Evolutionary conservation across 768 basidiomycete genomes (phyloP).

Genomic region (Boletus rubropictus): DNA sequence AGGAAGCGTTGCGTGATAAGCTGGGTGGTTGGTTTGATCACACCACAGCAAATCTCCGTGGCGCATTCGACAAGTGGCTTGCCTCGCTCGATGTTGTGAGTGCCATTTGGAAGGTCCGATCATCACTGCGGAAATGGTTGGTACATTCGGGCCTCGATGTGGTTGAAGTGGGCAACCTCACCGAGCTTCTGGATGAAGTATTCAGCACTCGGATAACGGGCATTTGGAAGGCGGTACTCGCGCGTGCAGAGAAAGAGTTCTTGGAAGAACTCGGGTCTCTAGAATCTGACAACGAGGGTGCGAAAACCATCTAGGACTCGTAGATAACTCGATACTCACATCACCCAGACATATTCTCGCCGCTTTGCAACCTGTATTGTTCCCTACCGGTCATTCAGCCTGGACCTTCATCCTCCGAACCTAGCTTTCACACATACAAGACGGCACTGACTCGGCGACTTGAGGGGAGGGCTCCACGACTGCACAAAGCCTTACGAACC

Average conservation of each 20-base stretch:
- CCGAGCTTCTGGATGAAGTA: conserved; percentile 45
- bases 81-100: conserved; percentile 49
- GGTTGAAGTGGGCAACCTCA: conserved; percentile 43
- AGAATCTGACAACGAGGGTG: conserved; percentile 16
- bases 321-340: conserved; percentile 9
- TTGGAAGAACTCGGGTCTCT: conserved; percentile 33
- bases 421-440: conserved; percentile 58
- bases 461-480: conserved; percentile 54
- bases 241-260: conserved; percentile 42
- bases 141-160: conserved; percentile 38
- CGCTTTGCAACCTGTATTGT: conserved; percentile 52
- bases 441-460: conserved; percentile 56
- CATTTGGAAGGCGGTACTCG: conserved; percentile 55
- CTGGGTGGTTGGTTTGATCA: conserved; percentile 61
- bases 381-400: conserved; percentile 44
- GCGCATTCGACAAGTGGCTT: conserved; percentile 52
- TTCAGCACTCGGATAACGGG: conserved; percentile 47
- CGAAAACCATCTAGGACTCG: conserved; percentile 1
- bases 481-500: conserved; percentile 51
- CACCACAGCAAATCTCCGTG: conserved; percentile 41
- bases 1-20: conserved; percentile 38
- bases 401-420: conserved; percentile 32
- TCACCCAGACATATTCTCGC: conserved; percentile 40
- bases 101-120: conserved; percentile 69
- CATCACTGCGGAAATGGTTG: conserved; percentile 45